Evolutionary conservation across 306 rosid genomes (phyloP).

Genomic region (Clitoria ternatea): DNA sequence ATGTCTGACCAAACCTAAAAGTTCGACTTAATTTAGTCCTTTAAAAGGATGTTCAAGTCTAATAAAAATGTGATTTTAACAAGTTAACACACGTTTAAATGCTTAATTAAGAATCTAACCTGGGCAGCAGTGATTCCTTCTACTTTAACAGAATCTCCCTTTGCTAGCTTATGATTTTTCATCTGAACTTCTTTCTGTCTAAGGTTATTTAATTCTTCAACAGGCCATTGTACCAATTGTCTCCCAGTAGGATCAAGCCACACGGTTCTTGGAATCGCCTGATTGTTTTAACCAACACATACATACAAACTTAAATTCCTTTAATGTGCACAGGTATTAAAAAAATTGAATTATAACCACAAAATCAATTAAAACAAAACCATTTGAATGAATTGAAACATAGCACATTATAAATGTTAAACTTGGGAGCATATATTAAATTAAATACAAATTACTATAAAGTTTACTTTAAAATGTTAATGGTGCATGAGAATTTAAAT

Average conservation of each 20-base stretch:
- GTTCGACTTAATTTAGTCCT: too few relatives aligned
- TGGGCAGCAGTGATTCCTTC: conserved; percentile 71
- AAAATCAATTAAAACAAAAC: neutral
- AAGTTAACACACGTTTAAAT: neutral
- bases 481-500: too few relatives aligned
- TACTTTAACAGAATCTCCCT: conserved; percentile 43
- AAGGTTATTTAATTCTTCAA: conserved; percentile 51
- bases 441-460: too few relatives aligned
- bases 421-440: too few relatives aligned
- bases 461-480: too few relatives aligned
- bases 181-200: conserved; percentile 41
- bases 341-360: neutral
- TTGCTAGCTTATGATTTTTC: conserved; percentile 28
- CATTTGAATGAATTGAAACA: too few relatives aligned
- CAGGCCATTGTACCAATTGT: conserved; percentile 66
- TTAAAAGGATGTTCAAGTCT: too few relatives aligned
- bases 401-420: too few relatives aligned
- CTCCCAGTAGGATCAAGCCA: conserved; percentile 57
- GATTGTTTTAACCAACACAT: neutral
- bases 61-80: too few relatives aligned
- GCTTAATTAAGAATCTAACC: conserved; percentile 26
- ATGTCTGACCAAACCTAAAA: too few relatives aligned
- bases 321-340: neutral
- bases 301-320: neutral
- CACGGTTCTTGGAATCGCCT: conserved; percentile 70